phyloP scores from a whole-genome alignment of 441 rosid genomes.

The Gossypium davidsonii region DNA sequence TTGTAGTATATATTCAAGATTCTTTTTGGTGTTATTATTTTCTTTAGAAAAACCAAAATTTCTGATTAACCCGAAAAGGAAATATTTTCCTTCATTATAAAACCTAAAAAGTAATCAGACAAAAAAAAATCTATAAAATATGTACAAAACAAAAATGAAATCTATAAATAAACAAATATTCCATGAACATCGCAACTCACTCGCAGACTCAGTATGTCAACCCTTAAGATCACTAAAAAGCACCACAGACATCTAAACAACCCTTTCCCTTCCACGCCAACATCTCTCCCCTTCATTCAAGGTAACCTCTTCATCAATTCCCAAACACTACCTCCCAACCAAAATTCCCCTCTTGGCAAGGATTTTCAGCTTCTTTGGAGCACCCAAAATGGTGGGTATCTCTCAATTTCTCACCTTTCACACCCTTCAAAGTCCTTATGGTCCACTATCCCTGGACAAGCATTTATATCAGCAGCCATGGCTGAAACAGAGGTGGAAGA shows the following conservation, averaged over 20 bases:
- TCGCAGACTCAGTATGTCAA: background rate
- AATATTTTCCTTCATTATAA: background rate
- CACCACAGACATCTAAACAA: conserved; percentile 57
- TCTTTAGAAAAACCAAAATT: too few species aligned
- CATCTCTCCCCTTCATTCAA: conserved; percentile 36
- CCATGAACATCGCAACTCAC: background rate
- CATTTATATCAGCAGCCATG: conserved; percentile 54
- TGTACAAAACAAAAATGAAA: background rate
- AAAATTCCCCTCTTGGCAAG: conserved; percentile 34
- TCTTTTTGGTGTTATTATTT: too few species aligned
- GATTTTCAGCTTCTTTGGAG: conserved; percentile 54
- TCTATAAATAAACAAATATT: background rate
- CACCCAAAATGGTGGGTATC: conserved; percentile 33
- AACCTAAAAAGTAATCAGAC: background rate
- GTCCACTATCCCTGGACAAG: conserved; percentile 50
- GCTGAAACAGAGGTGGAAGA: conserved; percentile 58
- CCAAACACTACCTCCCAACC: conserved; percentile 21
- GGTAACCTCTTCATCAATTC: conserved; percentile 37
- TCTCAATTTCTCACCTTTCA: conserved; percentile 42
- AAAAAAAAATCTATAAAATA: too few species aligned
- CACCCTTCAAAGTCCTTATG: conserved; percentile 40
- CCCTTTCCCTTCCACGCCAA: conserved; percentile 51
- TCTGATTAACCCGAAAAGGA: background rate
- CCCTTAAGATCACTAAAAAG: conserved; percentile 42
- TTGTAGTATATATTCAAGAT: too few species aligned